phyloP scores from a whole-genome alignment of 495 filamentous ascomycete species.

The Penicillium cosmopolitanum region DNA sequence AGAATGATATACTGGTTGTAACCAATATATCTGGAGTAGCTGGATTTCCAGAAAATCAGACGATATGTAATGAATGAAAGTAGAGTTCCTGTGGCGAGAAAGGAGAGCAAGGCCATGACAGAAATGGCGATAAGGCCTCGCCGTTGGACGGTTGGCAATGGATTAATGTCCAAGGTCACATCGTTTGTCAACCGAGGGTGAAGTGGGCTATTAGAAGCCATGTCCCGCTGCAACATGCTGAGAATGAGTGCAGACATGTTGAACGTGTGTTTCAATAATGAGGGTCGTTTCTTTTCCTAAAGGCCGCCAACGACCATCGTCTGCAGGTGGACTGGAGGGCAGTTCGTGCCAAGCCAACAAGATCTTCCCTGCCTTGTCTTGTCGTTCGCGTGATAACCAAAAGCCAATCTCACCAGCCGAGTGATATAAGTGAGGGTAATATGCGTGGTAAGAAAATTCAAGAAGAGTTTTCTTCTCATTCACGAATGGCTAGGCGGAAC shows the following conservation, averaged over 20 bases:
- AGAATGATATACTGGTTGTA: constrained; percentile 77
- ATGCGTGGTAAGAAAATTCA: not conserved
- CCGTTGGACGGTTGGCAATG: constrained; percentile 52
- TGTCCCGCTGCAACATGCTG: constrained; percentile 22
- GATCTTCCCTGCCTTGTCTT: not conserved
- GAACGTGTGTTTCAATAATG: not conserved
- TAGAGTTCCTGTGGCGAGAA: constrained; percentile 55
- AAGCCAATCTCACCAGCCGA: not conserved
- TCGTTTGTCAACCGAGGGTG: constrained; percentile 26
- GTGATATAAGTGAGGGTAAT: not conserved
- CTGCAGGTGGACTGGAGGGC: not conserved
- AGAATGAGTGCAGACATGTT: constrained; percentile 34
- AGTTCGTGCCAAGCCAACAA: not conserved
- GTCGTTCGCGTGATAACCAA: not conserved
- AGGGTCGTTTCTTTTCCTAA: constrained; percentile 3
- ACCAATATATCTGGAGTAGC: constrained; percentile 48
- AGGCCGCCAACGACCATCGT: not conserved
- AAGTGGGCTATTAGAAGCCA: constrained; percentile 16
- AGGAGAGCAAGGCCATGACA: constrained; percentile 62
- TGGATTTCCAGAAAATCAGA: constrained; percentile 58
- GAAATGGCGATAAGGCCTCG: constrained; percentile 59
- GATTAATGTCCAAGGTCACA: constrained; percentile 36
- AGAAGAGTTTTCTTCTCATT: constrained; percentile 1
- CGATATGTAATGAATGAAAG: constrained; percentile 62
- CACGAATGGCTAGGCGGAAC: constrained; percentile 9